Base-by-base conservation (phyloP, 495 filamentous ascomycete species). In the Thermochaetoides thermophila region DNA sequence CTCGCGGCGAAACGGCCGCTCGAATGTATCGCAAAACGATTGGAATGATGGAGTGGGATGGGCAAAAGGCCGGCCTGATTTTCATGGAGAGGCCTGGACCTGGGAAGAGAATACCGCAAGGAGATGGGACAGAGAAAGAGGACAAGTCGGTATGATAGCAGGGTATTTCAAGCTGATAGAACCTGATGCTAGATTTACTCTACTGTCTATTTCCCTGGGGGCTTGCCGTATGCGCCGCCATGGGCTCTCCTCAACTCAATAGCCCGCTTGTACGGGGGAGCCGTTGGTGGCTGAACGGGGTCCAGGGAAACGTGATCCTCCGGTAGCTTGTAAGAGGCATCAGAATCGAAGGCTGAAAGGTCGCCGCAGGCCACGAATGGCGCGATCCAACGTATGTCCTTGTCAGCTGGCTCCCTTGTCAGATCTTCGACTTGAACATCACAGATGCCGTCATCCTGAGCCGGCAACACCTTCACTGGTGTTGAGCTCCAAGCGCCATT, bases 331-430 rank as follows among this genome's bases (percentile, higher is more conserved):
- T 95, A 94, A 1, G 84, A 82, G 13, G 89, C 89, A 65, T 97
- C 89, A 0, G 86, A 80, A 55, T 97, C 89, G 61, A 77, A 95
- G 5, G 81, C 74, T 3, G 82, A 86, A n/a, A 96, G 66, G 54
- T 97, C 89, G 8, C 89, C 89, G 50, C 91, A 96, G 11, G 89
- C 89, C 32, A 97, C 73, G 48, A 97, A 97, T 0, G 85, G 81
- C 0, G 84, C 83, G 33, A 96, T 84, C 81, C 84, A 96, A 31
- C 80, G 61, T 25, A 61, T 57, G 14, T 72, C 55, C 26, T 42
- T 53, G 24, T 68, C 56, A 2, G 18, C 18, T 1, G 55, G 51
- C 2, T 68, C 57, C 3, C 57, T 37, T 21, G 60, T 44, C 18
- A 52, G 43, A 20, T 66, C 61, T 11, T 62, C 59, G 0, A 69